Evolutionary conservation across 768 basidiomycete genomes (phyloP), one percentile per base, ranked within the genome.

Genomic region (Boletus sp.): DNA sequence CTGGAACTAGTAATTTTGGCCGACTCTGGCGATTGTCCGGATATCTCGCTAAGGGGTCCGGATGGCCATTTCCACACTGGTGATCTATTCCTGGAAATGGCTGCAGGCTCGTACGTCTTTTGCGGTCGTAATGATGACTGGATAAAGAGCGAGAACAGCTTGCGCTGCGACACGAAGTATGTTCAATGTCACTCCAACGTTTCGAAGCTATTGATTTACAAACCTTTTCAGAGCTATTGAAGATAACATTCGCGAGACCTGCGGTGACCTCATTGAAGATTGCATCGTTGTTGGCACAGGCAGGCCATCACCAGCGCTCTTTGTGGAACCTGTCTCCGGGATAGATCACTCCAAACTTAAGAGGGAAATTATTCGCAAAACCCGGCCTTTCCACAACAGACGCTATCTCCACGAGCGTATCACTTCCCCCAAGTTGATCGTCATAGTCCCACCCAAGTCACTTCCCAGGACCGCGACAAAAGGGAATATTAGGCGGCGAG

Each of bases 31-130:
- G 89, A 90, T 66, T 90, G 88, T 67, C 89, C 89, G 12, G 78
- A 85, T 65, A 45, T 54, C 8, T 81, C 82, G 1, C 73, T 90
- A 7, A 80, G 87, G 49, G 67, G 78, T 48, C 60, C 77, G 1
- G 87, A 91, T 67, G 88, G 88, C 7, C 76, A 88, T 65, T 89
- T 87, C 74, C 89, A 89, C 68, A 90, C 89, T 14, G 89, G 90
- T 1, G 89, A 92, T 70, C 75, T 92, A n/a, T 92, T 91, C 76
- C 80, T 83, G 64, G 84, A 89, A 69, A 75, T 78, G 17, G 61
- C 74, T 2, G 76, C 82, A 1, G 87, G 86, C 0, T 74, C 72
- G 62, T 91, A 86, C 67, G 67, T 83, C 46, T 87, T 80, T 59
- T 81, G 85, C 37, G 90, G 89, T 28, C 82, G 90, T 41, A 83